Conservation (phyloP, 2,329 filamentous ascomycete species). For the Colletotrichum musicola region DNA sequence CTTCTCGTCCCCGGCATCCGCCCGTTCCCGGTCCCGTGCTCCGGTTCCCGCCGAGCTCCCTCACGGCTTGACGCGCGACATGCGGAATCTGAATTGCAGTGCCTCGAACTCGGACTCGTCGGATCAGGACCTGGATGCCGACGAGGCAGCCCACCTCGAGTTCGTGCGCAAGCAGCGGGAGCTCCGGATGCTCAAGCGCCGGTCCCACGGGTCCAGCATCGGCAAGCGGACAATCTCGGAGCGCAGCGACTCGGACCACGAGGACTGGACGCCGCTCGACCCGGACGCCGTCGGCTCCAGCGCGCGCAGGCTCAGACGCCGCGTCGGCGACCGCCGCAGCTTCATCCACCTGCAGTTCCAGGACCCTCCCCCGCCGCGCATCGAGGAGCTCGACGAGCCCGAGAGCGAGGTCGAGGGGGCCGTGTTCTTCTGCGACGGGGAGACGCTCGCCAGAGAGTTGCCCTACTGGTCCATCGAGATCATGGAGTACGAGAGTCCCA, state of each 20-base stretch:
- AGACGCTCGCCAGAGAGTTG: slow-evolving; percentile 61
- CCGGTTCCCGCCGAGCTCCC: slow-evolving; percentile 52
- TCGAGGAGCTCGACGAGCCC: slow-evolving; percentile 67
- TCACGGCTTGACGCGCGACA: slow-evolving; percentile 57
- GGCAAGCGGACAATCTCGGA: slow-evolving; percentile 68
- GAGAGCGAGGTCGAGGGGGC: slow-evolving; percentile 56
- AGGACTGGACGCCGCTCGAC: slow-evolving; percentile 48
- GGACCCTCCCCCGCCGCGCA: slow-evolving; percentile 63
- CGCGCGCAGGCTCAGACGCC: slow-evolving; percentile 61
- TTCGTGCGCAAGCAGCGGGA: slow-evolving; percentile 58
- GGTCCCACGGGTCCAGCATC: slow-evolving; percentile 66
- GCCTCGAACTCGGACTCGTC: slow-evolving; percentile 48
- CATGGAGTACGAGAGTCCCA: slow-evolving; percentile 54
- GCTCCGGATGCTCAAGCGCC: slow-evolving; percentile 58
- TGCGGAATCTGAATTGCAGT: slow-evolving; percentile 61
- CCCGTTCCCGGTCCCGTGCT: slow-evolving; percentile 53
- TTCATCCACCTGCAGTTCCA: slow-evolving; percentile 57
- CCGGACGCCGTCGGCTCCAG: slow-evolving; percentile 59
- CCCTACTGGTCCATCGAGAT: slow-evolving; percentile 64
- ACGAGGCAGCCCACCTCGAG: slow-evolving; percentile 48
- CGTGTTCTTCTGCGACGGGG: slow-evolving; percentile 35
- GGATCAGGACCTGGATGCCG: slow-evolving; percentile 52
- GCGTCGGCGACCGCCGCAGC: slow-evolving; percentile 59
- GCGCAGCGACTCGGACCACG: slow-evolving; percentile 63
- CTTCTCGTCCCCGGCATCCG: slow-evolving; percentile 60